Conservation (phyloP, 1,284 basidiomycete genomes). For the Earliella scabrosa region DNA sequence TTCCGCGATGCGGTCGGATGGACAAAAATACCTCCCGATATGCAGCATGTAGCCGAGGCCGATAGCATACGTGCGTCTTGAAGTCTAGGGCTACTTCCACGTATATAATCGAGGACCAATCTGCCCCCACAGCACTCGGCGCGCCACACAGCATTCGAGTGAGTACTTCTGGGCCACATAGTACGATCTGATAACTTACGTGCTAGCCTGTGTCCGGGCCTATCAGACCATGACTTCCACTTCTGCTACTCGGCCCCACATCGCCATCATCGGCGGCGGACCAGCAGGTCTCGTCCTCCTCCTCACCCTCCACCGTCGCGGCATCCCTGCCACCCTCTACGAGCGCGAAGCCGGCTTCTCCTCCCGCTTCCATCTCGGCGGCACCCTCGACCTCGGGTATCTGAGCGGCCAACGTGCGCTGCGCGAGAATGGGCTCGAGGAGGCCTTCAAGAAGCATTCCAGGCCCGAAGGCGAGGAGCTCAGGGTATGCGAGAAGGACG, state of each 20-base stretch:
- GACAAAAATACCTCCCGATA: no score
- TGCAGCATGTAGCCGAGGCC: no score
- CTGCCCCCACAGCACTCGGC: no score
- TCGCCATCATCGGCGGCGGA: slow-evolving; percentile 24
- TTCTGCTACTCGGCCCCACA: slow-evolving; percentile 3
- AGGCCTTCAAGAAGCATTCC: slow-evolving; percentile 4
- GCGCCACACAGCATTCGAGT: no score
- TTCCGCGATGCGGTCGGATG: no score
- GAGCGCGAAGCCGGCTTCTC: slow-evolving; percentile 13
- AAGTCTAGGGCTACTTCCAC: no score
- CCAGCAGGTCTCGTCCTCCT: slow-evolving; percentile 11
- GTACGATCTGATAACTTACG: no score
- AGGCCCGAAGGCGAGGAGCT: slow-evolving; percentile 14
- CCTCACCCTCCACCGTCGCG: slow-evolving; percentile 17
- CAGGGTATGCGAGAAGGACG: slow-evolving; percentile 3
- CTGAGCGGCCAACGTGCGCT: slow-evolving; percentile 19
- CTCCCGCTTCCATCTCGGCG: slow-evolving; percentile 16
- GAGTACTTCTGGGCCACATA: no score
- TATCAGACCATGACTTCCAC: no score
- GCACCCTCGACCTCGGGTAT: slow-evolving; percentile 21
- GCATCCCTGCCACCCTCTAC: slow-evolving; percentile 21
- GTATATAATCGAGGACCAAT: no score
- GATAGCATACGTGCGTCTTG: no score
- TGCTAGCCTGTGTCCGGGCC: no score
- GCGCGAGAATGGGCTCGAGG: slow-evolving; percentile 20